Base-by-base conservation (phyloP, 495 filamentous ascomycete species). In the Annulohypoxylon moriforme region DNA sequence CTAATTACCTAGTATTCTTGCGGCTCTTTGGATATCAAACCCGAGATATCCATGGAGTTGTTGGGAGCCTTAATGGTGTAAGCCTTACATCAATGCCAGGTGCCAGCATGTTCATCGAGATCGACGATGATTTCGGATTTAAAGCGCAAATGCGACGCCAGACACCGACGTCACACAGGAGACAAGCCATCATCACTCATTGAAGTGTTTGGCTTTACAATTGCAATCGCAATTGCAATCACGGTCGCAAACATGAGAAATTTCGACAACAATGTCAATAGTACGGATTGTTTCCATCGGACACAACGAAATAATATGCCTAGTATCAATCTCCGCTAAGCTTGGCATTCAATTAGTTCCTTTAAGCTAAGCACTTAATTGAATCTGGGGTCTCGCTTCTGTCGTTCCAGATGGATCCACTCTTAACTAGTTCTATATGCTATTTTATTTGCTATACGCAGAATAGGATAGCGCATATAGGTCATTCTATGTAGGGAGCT, bases 381-480 rank as follows among this genome's bases (percentile, higher is more conserved):
- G 46, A 49, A 25, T 49, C 46, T 24, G 22, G 46, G 46, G 20
- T 49, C 46, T 49, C 22, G 20, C 46, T 13, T 25, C 18, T 49
- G 46, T 24, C 46, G 22, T 44, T 44, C 36, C 36, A 40, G 13
- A 40, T 13, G n/a, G 36, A 14, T 40, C 40, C 40, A 44, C 40
- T 44, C 18, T 20, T 38, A 20, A 16, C 27, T 55, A 34, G 60
- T 34, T 44, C 60, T 24, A 52, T 53, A 18, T 50, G 38, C 60
- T 46, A 67, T 64, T 60, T 57, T 56, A 59, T 29, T 47, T 53
- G 8, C 36, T 27, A 46, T 53, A 68, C 67, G 50, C 27, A 34
- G 18, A 49, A 34, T 20, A 18, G 38, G 22, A 52, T 59, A 58
- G 57, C 46, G 33, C 42, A 42, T 66, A 40, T 16, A 13, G 27